These are phyloP conservation scores for Amphicarpaea edgeworthii DNA, from an alignment of 306 rosid species.

Conservation along the genomic window DNA sequence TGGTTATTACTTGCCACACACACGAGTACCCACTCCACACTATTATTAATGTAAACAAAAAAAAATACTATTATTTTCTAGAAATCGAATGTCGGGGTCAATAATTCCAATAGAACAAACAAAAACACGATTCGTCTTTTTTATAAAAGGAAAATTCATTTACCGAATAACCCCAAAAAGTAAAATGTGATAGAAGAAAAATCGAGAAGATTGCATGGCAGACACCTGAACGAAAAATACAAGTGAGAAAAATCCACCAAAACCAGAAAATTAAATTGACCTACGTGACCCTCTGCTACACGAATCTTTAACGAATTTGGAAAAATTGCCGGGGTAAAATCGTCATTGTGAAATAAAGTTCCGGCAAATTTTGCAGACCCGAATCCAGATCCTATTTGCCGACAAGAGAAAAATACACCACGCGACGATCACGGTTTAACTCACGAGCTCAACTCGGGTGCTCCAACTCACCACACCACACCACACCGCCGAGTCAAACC, in stretches of 20 bases:
- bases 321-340: conserved; percentile 28
- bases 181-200: background rate
- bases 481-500: conserved; percentile 37
- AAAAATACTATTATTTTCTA: conserved; percentile 44
- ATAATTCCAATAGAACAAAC: conserved; percentile 48
- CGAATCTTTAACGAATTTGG: background rate
- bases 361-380: conserved; percentile 47
- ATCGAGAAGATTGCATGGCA: conserved; percentile 38
- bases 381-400: conserved; percentile 48
- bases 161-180: conserved; percentile 13
- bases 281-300: conserved; percentile 36
- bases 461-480: conserved; percentile 36
- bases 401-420: conserved; percentile 41
- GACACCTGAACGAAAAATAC: conserved; percentile 46
- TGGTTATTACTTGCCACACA: conserved; percentile 18
- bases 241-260: conserved; percentile 21
- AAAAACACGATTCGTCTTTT: conserved; percentile 44
- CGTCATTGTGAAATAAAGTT: conserved; percentile 32
- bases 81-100: conserved; percentile 44
- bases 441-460: conserved; percentile 53
- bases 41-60: conserved; percentile 21
- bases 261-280: conserved; percentile 53
- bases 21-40: background rate
- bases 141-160: conserved; percentile 4
- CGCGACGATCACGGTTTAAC: conserved; percentile 35